phyloP scores from a whole-genome alignment of 164 flowering plant genomes.

The Warburgia ugandensis region DNA sequence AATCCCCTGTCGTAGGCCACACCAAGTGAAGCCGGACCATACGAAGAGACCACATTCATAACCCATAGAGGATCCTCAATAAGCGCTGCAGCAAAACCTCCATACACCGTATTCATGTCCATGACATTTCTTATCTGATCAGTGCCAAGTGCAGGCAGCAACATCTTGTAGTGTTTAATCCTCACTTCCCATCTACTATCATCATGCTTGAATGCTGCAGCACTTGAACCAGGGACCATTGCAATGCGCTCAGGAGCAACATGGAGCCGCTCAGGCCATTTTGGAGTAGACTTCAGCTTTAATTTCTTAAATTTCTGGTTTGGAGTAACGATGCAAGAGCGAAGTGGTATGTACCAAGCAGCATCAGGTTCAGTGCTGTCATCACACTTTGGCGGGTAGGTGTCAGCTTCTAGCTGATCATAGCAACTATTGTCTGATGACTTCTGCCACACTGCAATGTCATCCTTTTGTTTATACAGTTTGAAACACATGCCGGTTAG shows the following conservation, averaged over 20 bases:
- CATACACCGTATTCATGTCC: constrained; percentile 94
- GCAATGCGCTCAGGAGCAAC: constrained; percentile 69
- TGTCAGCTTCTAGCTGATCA: constrained; percentile 36
- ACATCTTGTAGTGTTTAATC: constrained; percentile 77
- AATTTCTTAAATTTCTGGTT: constrained; percentile 36
- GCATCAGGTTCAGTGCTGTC: constrained; percentile 78
- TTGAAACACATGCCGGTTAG: constrained; percentile 90
- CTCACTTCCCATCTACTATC: constrained; percentile 80
- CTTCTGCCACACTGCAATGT: constrained; percentile 97
- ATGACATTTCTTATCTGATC: constrained; percentile 84
- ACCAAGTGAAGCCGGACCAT: constrained; percentile 66
- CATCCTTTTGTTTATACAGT: constrained; percentile 71
- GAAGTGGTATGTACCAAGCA: constrained; percentile 88
- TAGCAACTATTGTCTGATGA: constrained; percentile 57
- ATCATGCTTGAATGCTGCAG: constrained; percentile 73
- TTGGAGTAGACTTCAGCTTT: constrained; percentile 42
- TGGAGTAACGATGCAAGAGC: constrained; percentile 79
- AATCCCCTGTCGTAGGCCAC: constrained; percentile 93
- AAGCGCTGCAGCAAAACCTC: constrained; percentile 91
- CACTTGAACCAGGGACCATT: constrained; percentile 61
- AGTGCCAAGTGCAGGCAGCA: constrained; percentile 72
- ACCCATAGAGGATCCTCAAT: constrained; percentile 85
- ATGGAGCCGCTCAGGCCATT: constrained; percentile 80
- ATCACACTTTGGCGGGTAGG: constrained; percentile 81
- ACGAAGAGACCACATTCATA: constrained; percentile 95